Conservation (phyloP, 2,329 filamentous ascomycete species). For the Fusarium oligoseptatum region DNA sequence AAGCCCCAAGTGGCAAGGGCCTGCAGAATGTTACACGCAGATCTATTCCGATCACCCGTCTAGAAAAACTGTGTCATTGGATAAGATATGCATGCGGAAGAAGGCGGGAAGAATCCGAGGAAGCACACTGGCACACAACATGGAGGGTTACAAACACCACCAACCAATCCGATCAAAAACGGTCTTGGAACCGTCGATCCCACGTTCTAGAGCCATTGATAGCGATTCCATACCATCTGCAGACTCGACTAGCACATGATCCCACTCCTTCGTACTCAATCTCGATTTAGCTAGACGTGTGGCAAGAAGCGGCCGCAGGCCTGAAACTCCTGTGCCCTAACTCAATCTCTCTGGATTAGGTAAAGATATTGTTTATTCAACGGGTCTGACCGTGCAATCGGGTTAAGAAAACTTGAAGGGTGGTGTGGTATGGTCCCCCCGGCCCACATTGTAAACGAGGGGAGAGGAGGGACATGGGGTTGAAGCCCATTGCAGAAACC, state of each 20-base stretch:
- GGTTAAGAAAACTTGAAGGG: neutral
- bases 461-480: neutral
- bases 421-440: neutral
- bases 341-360: conserved; percentile 11
- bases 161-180: neutral
- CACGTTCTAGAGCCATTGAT: neutral
- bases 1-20: neutral
- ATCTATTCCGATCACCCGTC: neutral
- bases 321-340: neutral
- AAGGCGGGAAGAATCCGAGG: neutral
- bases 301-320: conserved; percentile 4
- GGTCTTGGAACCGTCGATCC: neutral
- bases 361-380: conserved; percentile 16
- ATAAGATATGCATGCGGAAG: neutral
- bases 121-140: neutral
- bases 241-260: neutral
- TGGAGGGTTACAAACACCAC: neutral
- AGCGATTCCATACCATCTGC: neutral
- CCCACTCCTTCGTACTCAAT: neutral
- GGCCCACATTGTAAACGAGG: neutral
- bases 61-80: neutral
- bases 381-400: conserved; percentile 1
- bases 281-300: neutral
- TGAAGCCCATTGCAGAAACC: neutral
- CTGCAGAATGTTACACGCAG: neutral